Conservation (phyloP, 331 rosid species). For the Spiraea crenata region DNA sequence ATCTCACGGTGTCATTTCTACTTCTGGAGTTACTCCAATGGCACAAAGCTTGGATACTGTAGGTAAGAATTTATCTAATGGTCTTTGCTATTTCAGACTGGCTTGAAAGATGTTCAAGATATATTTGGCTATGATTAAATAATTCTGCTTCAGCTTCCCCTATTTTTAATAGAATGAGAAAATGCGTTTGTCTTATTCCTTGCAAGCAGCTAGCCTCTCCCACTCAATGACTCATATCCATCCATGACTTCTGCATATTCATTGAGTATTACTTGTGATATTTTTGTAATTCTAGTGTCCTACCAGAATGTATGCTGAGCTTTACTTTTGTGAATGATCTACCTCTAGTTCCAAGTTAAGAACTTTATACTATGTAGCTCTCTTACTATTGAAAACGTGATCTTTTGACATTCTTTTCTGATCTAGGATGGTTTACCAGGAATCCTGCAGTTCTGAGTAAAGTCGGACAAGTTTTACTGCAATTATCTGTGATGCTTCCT, state of each 20-base stretch:
- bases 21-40: slow-evolving; percentile 74
- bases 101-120: not conserved
- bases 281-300: not conserved
- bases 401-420: slow-evolving; percentile 31
- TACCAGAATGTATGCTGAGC: too few relatives aligned
- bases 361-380: not conserved
- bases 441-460: slow-evolving; percentile 57
- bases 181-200: not conserved
- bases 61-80: slow-evolving; percentile 45
- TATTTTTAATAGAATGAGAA: not conserved
- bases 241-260: not conserved
- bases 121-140: not conserved
- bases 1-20: slow-evolving; percentile 65
- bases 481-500: slow-evolving; percentile 35
- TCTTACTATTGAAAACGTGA: not conserved
- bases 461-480: slow-evolving; percentile 65
- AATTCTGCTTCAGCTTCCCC: not conserved
- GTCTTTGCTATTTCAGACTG: not conserved
- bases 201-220: not conserved
- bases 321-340: not conserved
- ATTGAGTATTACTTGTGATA: not conserved
- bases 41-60: slow-evolving; percentile 90
- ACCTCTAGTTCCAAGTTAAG: not conserved
- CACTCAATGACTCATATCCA: not conserved
- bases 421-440: slow-evolving; percentile 94